phyloP scores from a whole-genome alignment of 2,329 filamentous ascomycete species.

The Fusarium algeriense region DNA sequence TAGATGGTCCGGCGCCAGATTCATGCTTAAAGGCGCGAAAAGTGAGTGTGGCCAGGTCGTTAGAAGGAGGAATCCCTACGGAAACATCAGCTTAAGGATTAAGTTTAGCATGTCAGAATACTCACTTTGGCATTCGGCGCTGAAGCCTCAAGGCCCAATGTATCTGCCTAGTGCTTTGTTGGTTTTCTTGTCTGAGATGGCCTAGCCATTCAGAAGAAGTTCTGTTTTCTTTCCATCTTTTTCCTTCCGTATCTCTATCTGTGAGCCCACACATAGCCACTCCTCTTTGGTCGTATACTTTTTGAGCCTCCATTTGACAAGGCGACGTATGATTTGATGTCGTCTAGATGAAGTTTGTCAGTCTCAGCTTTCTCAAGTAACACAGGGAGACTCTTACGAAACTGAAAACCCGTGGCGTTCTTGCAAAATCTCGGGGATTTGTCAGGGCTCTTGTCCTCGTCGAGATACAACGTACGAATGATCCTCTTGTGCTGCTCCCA shows the following conservation, averaged over 20 bases:
- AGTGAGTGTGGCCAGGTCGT: neutral
- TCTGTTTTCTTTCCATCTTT: neutral
- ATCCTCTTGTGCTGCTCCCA: neutral
- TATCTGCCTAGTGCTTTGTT: neutral
- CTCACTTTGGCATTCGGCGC: neutral
- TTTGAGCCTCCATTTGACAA: neutral
- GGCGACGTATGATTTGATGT: neutral
- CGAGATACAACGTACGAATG: neutral
- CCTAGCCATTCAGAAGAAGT: neutral
- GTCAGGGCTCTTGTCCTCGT: neutral
- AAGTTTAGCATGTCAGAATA: neutral
- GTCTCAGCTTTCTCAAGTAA: neutral
- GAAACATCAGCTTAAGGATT: neutral
- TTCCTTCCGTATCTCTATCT: neutral
- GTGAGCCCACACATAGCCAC: neutral
- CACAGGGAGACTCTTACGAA: neutral
- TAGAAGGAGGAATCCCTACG: neutral
- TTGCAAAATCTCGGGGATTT: neutral
- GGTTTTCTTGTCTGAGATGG: neutral
- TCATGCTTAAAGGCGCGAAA: neutral
- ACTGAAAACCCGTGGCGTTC: neutral
- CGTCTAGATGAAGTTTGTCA: neutral
- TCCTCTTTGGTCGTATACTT: neutral
- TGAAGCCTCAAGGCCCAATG: neutral
- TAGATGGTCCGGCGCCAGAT: neutral